Conservation (phyloP, 2,329 filamentous ascomycete genomes). For the Alternaria conjuncta region DNA sequence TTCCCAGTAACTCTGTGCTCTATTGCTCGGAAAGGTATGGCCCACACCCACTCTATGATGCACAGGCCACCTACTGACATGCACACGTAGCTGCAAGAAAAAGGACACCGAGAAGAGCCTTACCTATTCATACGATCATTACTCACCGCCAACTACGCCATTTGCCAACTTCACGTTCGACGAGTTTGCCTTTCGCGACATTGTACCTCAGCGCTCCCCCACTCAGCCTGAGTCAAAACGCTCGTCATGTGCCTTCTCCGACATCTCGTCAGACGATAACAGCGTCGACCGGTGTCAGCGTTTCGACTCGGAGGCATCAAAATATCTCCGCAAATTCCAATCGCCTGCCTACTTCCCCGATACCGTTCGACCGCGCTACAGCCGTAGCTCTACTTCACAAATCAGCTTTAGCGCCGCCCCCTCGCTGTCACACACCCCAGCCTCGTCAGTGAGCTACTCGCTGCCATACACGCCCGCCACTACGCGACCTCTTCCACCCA, state of each 20-base stretch:
- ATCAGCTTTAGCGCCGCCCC: slow-evolving; percentile 49
- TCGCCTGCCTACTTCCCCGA: slow-evolving; percentile 33
- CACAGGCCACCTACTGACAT: slow-evolving; percentile 19
- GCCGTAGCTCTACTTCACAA: slow-evolving; percentile 44
- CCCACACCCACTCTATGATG: slow-evolving; percentile 1
- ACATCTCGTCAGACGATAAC: slow-evolving; percentile 50
- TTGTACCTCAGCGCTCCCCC: slow-evolving; percentile 56
- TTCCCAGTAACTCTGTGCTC: slow-evolving; percentile 64
- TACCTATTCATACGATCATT: slow-evolving; percentile 35
- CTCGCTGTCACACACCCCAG: slow-evolving; percentile 56
- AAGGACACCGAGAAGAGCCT: slow-evolving; percentile 52
- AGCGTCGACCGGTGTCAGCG: slow-evolving; percentile 19
- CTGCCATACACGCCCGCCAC: slow-evolving; percentile 49
- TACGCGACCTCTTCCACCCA: slow-evolving; percentile 47
- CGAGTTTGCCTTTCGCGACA: slow-evolving; percentile 51
- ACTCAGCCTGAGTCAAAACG: slow-evolving; percentile 49
- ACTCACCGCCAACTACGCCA: slow-evolving; percentile 47
- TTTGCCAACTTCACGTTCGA: slow-evolving; percentile 48
- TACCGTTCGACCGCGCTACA: slow-evolving; percentile 43
- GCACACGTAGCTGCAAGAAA: slow-evolving; percentile 51
- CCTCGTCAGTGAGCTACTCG: slow-evolving; percentile 54
- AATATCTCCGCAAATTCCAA: slow-evolving; percentile 53
- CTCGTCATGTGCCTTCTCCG: slow-evolving; percentile 52
- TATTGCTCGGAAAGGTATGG: slow-evolving; percentile 70
- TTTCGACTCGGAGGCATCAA: slow-evolving; percentile 49